Percentiles rank a stretch among this genome's conserved stretches.
phyloP scores from a whole-genome alignment of 2,329 filamentous ascomycete genomes.

The Penicillium griseofulvum region DNA sequence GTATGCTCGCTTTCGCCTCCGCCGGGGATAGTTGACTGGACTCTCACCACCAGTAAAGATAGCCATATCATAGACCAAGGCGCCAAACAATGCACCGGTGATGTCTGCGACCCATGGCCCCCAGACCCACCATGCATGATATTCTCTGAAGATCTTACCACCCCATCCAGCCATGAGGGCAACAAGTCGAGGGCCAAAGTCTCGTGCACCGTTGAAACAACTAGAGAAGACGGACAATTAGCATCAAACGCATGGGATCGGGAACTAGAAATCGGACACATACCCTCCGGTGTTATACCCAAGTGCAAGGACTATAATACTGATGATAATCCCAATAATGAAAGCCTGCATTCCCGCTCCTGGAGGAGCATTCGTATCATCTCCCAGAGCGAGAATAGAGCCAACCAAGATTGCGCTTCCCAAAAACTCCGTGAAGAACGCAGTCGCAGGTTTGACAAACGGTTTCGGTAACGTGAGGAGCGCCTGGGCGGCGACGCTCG shows the following conservation, averaged over 20 bases:
- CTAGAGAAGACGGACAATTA: conserved; percentile 5
- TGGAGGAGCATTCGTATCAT: conserved; percentile 46
- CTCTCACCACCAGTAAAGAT: conserved; percentile 42
- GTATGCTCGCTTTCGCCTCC: conserved; percentile 36
- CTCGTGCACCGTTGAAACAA: conserved; percentile 36
- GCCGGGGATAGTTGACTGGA: conserved; percentile 45
- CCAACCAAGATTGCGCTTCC: conserved; percentile 33
- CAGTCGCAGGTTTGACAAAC: conserved; percentile 27
- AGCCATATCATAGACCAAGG: conserved; percentile 34
- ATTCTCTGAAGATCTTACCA: conserved; percentile 22
- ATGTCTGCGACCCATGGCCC: conserved; percentile 37
- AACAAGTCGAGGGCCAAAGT: conserved; percentile 37
- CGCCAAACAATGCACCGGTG: conserved; percentile 32
- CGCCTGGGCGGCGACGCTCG: conserved; percentile 18
- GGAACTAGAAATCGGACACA: not conserved
- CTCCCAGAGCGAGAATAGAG: conserved; percentile 39
- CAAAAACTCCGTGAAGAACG: conserved; percentile 41
- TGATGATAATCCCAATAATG: conserved; percentile 17
- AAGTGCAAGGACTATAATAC: conserved; percentile 20
- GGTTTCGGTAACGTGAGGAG: conserved; percentile 30
- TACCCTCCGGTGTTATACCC: conserved; percentile 39
- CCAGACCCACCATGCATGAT: conserved; percentile 37
- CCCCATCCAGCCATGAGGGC: conserved; percentile 35
- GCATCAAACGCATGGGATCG: not conserved
- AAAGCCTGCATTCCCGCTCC: conserved; percentile 44